These are phyloP conservation scores for Yamadazyma phyllophila DNA, from an alignment of 805 yeast genomes.

Conservation along the genomic window DNA sequence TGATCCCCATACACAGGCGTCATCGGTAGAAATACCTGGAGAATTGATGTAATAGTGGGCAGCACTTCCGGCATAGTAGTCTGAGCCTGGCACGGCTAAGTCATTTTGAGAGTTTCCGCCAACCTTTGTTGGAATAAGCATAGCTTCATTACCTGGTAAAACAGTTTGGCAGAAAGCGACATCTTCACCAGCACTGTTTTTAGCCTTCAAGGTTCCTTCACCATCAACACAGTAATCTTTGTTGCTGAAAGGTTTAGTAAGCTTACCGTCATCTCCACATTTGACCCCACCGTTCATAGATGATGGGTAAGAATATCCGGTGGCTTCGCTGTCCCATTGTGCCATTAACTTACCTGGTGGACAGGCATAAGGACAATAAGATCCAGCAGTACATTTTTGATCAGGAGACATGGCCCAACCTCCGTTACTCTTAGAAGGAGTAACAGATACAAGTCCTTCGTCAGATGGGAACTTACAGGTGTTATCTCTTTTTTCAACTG, in stretches of 20 bases:
- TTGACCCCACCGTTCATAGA: slow-evolving; percentile 81
- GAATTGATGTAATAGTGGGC: slow-evolving; percentile 84
- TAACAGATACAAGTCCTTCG: slow-evolving; percentile 68
- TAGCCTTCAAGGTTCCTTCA: slow-evolving; percentile 65
- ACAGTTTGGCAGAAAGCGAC: slow-evolving; percentile 93
- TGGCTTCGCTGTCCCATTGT: slow-evolving; percentile 82
- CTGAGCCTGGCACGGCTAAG: slow-evolving; percentile 81
- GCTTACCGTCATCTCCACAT: slow-evolving; percentile 69
- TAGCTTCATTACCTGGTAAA: slow-evolving; percentile 90
- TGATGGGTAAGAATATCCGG: slow-evolving; percentile 71
- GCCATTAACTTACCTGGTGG: slow-evolving; percentile 83
- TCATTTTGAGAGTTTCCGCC: slow-evolving; percentile 45
- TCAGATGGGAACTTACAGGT: slow-evolving; percentile 69
- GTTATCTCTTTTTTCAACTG: slow-evolving; percentile 27
- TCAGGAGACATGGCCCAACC: slow-evolving; percentile 90
- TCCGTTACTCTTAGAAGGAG: slow-evolving; percentile 54
- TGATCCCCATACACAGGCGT: slow-evolving; percentile 86
- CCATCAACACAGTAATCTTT: slow-evolving; percentile 74
- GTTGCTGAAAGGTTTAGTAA: slow-evolving; percentile 58
- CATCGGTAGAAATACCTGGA: slow-evolving; percentile 73
- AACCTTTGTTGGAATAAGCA: slow-evolving; percentile 82
- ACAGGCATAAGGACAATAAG: slow-evolving; percentile 90
- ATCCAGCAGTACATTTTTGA: slow-evolving; percentile 69
- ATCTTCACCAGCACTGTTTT: slow-evolving; percentile 52
- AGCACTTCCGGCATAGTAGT: slow-evolving; percentile 83